phyloP scores from a whole-genome alignment of 2,329 filamentous ascomycete species.

The Pestalotiopsis sp. region DNA sequence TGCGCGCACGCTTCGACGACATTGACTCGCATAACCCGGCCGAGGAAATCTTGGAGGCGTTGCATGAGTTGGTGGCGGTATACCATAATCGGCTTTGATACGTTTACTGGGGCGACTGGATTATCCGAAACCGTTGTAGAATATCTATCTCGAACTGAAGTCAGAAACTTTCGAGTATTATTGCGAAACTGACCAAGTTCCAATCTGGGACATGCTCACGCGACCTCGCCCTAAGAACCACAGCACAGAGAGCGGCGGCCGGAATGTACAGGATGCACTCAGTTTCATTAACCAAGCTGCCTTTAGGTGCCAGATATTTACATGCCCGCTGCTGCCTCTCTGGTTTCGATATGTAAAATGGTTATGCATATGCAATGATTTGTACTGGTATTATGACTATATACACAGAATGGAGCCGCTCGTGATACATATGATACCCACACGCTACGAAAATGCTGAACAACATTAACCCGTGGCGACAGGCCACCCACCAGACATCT shows the following conservation, averaged over 20 bases:
- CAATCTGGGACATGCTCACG: background rate
- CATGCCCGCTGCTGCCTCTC: constrained; percentile 15
- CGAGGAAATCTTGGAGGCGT: background rate
- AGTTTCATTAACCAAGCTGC: constrained; percentile 17
- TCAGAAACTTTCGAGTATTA: too few species aligned
- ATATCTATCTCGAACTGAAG: too few species aligned
- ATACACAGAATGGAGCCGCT: constrained; percentile 21
- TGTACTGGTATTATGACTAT: constrained; percentile 23
- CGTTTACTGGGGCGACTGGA: too few species aligned
- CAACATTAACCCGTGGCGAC: background rate
- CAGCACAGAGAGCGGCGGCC: constrained; percentile 4
- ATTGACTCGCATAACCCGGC: background rate
- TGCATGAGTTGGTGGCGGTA: background rate
- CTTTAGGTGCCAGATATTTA: constrained; percentile 12
- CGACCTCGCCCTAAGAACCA: too few species aligned
- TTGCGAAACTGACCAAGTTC: too few species aligned
- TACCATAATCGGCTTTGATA: too few species aligned
- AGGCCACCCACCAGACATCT: background rate
- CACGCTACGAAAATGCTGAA: constrained; percentile 11
- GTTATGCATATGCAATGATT: constrained; percentile 17
- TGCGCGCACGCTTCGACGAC: background rate
- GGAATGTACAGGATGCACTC: constrained; percentile 18
- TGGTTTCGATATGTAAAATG: constrained; percentile 11
- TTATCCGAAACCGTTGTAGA: too few species aligned
- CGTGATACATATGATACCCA: constrained; percentile 28